Evolutionary conservation across 1,139 yeast species (phyloP).

Genomic region (Diutina pseudorugosa): DNA sequence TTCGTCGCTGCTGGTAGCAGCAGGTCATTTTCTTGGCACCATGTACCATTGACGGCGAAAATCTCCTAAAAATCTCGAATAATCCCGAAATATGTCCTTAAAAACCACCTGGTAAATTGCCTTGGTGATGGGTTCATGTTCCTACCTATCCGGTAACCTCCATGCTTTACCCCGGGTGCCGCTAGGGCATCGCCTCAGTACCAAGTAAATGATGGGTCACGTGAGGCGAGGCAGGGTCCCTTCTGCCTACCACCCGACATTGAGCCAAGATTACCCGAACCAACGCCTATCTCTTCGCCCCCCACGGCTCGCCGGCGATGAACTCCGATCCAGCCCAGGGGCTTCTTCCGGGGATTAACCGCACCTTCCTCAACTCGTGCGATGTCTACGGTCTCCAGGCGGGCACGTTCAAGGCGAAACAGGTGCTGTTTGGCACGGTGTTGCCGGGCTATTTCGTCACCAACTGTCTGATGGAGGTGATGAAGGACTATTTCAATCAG

Average conservation of each 20-base stretch:
- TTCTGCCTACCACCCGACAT: background rate
- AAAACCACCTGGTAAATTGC: no score
- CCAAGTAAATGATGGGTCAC: background rate
- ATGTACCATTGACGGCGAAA: no score
- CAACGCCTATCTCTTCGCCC: background rate
- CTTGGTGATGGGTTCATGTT: no score
- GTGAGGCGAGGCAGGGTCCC: background rate
- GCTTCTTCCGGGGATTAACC: background rate
- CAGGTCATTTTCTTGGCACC: no score
- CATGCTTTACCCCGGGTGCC: no score
- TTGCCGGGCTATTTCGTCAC: conserved; percentile 33
- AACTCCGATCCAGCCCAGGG: background rate
- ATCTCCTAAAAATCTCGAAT: no score
- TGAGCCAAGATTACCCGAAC: background rate
- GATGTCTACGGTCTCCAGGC: conserved; percentile 2
- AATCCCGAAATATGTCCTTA: no score
- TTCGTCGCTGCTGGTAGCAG: no score
- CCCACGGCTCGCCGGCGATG: background rate
- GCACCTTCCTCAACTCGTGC: background rate
- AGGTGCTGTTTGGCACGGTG: conserved; percentile 6
- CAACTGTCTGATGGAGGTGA: conserved; percentile 20
- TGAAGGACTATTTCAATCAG: background rate
- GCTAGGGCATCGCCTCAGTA: no score
- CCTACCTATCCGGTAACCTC: no score
- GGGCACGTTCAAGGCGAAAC: background rate